phyloP scores from a whole-genome alignment of 164 flowering plant species.

The Annona squamosa region DNA sequence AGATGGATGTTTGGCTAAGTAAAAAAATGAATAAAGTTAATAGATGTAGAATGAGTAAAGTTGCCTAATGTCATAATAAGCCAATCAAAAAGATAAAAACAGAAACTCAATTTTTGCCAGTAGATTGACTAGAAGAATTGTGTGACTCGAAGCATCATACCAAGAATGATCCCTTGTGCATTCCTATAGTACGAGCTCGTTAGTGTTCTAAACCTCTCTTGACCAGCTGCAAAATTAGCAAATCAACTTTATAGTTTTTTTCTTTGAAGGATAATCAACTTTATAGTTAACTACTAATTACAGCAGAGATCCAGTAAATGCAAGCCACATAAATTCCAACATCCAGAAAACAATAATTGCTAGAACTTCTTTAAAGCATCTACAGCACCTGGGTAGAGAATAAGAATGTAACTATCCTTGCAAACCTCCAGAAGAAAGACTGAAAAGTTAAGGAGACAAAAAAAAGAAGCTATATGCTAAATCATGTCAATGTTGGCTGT shows the following conservation, averaged over 20 bases:
- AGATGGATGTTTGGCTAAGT: no score
- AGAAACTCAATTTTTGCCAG: neutral
- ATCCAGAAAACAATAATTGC: neutral
- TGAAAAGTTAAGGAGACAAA: neutral
- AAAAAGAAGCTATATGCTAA: no score
- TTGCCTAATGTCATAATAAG: no score
- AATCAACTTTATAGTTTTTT: neutral
- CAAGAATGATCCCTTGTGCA: constrained; percentile 88
- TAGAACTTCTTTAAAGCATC: neutral
- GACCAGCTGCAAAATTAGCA: constrained; percentile 73
- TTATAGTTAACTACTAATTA: neutral
- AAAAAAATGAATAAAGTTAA: no score
- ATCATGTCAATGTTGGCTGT: neutral
- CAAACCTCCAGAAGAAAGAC: neutral
- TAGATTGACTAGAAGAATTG: neutral
- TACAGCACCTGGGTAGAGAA: neutral
- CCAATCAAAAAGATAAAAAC: neutral
- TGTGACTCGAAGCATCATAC: constrained; percentile 28
- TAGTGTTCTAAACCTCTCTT: constrained; percentile 85
- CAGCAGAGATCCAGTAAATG: neutral
- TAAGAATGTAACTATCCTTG: neutral
- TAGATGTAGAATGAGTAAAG: no score
- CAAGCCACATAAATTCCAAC: neutral
- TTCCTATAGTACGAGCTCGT: constrained; percentile 86
- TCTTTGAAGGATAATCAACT: neutral